A percentile compares a stretch with the other conserved stretches of the same genome.
phyloP scores from a whole-genome alignment of 2,329 filamentous ascomycete species.

The Leptographium procerum region DNA sequence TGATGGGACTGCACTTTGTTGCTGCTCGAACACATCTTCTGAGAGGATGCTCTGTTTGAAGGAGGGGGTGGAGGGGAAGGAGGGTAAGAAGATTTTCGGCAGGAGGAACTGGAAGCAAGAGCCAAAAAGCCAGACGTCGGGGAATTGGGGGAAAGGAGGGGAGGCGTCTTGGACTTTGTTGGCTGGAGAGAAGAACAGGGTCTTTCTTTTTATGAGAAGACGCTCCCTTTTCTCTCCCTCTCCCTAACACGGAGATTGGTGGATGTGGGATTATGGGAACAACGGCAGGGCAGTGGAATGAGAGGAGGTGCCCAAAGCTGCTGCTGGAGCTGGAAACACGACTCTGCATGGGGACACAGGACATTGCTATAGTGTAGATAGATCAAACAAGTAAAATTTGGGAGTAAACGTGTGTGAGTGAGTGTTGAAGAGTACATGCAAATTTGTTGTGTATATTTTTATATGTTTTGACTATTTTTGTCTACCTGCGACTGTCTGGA shows the following conservation, averaged over 20 bases:
- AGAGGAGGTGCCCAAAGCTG: background rate
- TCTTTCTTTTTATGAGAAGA: background rate
- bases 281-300: background rate
- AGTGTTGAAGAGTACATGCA: no score
- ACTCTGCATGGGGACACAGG: background rate
- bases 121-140: background rate
- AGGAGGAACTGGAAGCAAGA: background rate
- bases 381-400: background rate
- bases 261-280: background rate
- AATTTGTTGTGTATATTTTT: no score
- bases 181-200: background rate
- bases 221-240: background rate
- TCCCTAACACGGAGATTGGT: constrained; percentile 3
- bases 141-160: no score
- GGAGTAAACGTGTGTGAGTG: background rate
- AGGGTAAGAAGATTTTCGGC: no score
- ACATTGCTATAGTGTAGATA: background rate
- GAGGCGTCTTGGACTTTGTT: background rate
- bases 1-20: no score
- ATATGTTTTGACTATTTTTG: no score
- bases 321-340: background rate
- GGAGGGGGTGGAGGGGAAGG: no score
- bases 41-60: no score
- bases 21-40: no score
- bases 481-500: no score